Evolutionary conservation across 148 eudicot genomes (phyloP).

Genomic region (Fagopyrum homotropicum): DNA sequence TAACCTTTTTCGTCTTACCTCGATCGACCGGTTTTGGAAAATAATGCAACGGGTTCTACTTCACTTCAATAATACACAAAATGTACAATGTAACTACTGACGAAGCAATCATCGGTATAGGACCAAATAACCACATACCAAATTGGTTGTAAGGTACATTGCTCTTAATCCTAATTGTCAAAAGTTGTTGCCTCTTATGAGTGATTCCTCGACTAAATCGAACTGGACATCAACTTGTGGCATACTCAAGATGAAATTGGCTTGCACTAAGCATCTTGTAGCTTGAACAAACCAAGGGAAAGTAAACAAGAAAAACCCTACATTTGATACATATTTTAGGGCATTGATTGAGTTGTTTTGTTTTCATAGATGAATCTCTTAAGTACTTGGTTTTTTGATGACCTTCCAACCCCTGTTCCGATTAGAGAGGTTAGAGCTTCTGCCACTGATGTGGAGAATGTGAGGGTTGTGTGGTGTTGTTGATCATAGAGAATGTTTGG

Average conservation of each 20-base stretch:
- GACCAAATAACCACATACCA: slow-evolving; percentile 47
- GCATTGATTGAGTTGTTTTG: slow-evolving; percentile 23
- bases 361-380: slow-evolving; percentile 44
- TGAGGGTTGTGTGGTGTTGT: slow-evolving; percentile 41
- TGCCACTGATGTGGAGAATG: slow-evolving; percentile 39
- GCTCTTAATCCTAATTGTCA: slow-evolving; percentile 45
- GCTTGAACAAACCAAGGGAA: slow-evolving; percentile 52
- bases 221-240: slow-evolving; percentile 41
- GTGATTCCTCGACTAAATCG: slow-evolving; percentile 27
- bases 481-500: slow-evolving; percentile 36
- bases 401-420: slow-evolving; percentile 56
- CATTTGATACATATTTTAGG: slow-evolving; percentile 36
- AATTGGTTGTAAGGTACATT: slow-evolving; percentile 36
- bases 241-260: slow-evolving; percentile 55
- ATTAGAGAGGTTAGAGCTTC: slow-evolving; percentile 54
- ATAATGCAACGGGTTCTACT: slow-evolving; percentile 21
- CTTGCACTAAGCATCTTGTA: slow-evolving; percentile 39
- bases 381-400: slow-evolving; percentile 20
- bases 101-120: no score
- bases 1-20: neutral
- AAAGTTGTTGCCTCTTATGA: slow-evolving; percentile 36
- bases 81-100: slow-evolving; percentile 20
- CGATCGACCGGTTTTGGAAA: slow-evolving; percentile 9
- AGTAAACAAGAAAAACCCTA: slow-evolving; percentile 47
- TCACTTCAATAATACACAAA: slow-evolving; percentile 30